These are phyloP conservation scores for Ocimum tenuiflorum DNA, from an alignment of 257 asterid species.

Conservation along the genomic window DNA sequence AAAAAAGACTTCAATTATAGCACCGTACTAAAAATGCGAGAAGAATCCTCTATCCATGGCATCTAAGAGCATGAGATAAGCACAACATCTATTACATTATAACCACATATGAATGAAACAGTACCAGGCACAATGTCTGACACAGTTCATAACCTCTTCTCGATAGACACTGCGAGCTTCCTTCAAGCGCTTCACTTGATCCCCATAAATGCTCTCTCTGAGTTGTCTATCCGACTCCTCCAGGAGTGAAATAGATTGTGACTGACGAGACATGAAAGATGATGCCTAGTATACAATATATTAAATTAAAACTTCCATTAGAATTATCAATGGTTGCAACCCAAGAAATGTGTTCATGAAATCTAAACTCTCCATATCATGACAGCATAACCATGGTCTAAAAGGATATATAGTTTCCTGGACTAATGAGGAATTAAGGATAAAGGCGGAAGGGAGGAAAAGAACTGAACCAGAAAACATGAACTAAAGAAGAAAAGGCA, in stretches of 20 bases:
- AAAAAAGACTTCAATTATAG: neutral
- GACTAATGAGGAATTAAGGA: neutral
- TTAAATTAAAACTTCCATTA: neutral
- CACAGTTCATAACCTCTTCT: conserved; percentile 88
- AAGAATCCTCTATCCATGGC: neutral
- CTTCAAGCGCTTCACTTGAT: conserved; percentile 73
- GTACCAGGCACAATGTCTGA: conserved; percentile 95
- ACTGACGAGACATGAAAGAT: conserved; percentile 71
- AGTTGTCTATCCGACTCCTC: conserved; percentile 92
- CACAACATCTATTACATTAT: neutral
- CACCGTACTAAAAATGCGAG: neutral
- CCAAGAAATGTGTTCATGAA: neutral
- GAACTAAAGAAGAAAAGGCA: too few relatives aligned
- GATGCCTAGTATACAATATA: conserved; percentile 56
- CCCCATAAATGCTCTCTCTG: conserved; percentile 58
- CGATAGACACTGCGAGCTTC: conserved; percentile 71
- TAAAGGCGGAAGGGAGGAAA: too few relatives aligned
- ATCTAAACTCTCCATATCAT: neutral
- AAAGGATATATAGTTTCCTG: too few relatives aligned
- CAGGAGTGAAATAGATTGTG: conserved; percentile 59
- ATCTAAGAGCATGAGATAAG: neutral
- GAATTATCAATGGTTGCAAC: neutral
- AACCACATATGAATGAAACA: neutral
- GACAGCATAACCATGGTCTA: neutral
- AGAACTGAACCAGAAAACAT: too few relatives aligned